These are phyloP conservation scores for Phylloporus sp. DNA, from an alignment of 768 basidiomycete genomes.

Conservation along the genomic window DNA sequence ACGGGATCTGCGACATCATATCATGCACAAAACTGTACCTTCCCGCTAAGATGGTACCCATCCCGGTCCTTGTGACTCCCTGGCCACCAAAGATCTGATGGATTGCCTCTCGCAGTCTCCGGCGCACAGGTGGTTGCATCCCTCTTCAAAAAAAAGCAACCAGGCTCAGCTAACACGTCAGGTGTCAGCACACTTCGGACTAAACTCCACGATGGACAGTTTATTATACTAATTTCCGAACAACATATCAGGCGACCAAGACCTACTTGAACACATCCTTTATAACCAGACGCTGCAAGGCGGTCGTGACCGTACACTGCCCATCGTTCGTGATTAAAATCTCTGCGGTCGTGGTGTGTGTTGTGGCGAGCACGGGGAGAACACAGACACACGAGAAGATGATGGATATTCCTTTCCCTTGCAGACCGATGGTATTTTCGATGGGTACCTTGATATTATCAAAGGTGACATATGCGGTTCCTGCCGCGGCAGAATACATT, in stretches of 20 bases:
- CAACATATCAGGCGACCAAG: background rate
- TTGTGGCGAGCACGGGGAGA: background rate
- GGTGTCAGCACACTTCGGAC: background rate
- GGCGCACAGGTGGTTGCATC: background rate
- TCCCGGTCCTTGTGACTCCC: background rate
- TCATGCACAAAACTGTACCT: background rate
- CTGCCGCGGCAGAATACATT: background rate
- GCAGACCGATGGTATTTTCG: background rate
- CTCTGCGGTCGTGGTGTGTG: background rate
- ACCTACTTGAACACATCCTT: background rate
- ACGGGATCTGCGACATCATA: slow-evolving; percentile 26
- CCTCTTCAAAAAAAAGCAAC: background rate
- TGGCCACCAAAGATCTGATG: background rate
- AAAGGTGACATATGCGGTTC: background rate
- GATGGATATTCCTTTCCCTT: background rate
- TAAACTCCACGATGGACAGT: background rate
- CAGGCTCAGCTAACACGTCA: background rate
- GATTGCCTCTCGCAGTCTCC: background rate
- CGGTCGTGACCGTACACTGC: background rate
- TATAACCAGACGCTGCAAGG: background rate
- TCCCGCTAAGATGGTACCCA: background rate
- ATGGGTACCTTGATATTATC: background rate
- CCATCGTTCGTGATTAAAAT: background rate
- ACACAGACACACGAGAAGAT: background rate
- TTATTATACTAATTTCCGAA: background rate